Base-by-base conservation (phyloP, 2,329 filamentous ascomycete genomes). In the Fusarium incarnatum region DNA sequence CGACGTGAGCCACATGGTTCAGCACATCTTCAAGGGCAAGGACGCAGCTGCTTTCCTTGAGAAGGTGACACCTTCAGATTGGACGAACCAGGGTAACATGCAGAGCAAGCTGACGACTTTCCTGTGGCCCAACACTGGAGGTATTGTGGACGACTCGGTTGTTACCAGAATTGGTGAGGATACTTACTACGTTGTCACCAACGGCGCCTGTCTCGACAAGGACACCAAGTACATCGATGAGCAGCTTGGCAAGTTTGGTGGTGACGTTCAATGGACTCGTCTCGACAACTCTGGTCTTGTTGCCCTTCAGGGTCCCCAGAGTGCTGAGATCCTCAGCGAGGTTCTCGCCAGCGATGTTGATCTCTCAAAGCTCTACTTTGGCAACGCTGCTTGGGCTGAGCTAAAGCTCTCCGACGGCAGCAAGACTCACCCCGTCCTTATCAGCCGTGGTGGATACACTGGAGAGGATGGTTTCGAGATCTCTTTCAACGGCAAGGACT, bases 391-490 rank as follows among this genome's bases (percentile, higher is more conserved):
- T 56, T 88, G 87, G 76, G 87, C 92, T 22, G 86, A 87, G 68
- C 82, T 98, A 56, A 87, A 85, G 67, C 83, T 93, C 15, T 81
- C 85, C 40, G 87, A 86, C 46, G 86, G 85, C 40, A 64, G 68
- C 69, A 77, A 78, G 72, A 77, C 79, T 52, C 77, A 80, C 67
- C 79, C 79, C 9, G 77, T 83, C 22, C 77, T 98, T 53, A 90
- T 98, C 77, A 94, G 91, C 78, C 89, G 96, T 65, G 96, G 92
- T 48, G 96, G 96, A 7, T 99, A 99, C 84, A 99, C 96, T 0
- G 96, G 96, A 64, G 96, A 99, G 83, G 96, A 99, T 80, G 96
- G 96, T 44, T 99, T 99, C 81, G 96, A 99, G 83, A 93, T 99
- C 76, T 96, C 93, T 42, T 92, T 98, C 75, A 79, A 81, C 64